phyloP scores from a whole-genome alignment of 164 flowering plant genomes.

The Berberis thunbergii region DNA sequence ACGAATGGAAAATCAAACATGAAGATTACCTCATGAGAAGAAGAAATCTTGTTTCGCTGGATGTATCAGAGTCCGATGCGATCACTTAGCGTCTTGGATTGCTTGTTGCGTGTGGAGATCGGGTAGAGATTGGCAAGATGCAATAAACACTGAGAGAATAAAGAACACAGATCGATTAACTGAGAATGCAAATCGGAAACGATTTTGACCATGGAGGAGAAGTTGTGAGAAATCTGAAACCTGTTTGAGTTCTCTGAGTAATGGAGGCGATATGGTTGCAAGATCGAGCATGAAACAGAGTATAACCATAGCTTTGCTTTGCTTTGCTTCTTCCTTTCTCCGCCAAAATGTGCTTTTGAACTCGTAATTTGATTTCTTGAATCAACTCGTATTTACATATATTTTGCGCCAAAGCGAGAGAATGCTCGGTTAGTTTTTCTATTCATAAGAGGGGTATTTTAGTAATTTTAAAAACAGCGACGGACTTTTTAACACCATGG shows the following conservation, averaged over 20 bases:
- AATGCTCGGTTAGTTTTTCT: too few relatives aligned
- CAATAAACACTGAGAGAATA: conserved; percentile 17
- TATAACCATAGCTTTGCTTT: conserved; percentile 36
- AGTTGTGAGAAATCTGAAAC: conserved; percentile 13
- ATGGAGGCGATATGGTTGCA: conserved; percentile 49
- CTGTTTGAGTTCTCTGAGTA: conserved; percentile 56
- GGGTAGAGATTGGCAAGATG: conserved; percentile 32
- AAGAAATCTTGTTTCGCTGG: conserved; percentile 32
- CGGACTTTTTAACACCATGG: too few relatives aligned
- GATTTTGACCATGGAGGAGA: too few relatives aligned
- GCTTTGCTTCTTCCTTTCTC: not conserved
- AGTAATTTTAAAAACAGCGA: too few relatives aligned
- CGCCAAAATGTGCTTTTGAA: not conserved
- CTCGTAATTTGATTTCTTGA: not conserved
- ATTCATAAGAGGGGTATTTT: too few relatives aligned
- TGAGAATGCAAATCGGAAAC: too few relatives aligned
- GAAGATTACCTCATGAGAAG: conserved; percentile 38
- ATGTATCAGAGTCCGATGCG: conserved; percentile 47
- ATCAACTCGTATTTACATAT: too few relatives aligned
- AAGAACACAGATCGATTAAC: not conserved
- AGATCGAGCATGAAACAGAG: conserved; percentile 72
- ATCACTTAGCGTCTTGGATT: conserved; percentile 13
- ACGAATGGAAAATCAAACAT: too few relatives aligned
- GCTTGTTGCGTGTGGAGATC: conserved; percentile 8
- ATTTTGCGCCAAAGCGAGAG: too few relatives aligned